Base-by-base conservation (phyloP, 352 stramenopile genomes). In the Pythium guiyangense region DNA sequence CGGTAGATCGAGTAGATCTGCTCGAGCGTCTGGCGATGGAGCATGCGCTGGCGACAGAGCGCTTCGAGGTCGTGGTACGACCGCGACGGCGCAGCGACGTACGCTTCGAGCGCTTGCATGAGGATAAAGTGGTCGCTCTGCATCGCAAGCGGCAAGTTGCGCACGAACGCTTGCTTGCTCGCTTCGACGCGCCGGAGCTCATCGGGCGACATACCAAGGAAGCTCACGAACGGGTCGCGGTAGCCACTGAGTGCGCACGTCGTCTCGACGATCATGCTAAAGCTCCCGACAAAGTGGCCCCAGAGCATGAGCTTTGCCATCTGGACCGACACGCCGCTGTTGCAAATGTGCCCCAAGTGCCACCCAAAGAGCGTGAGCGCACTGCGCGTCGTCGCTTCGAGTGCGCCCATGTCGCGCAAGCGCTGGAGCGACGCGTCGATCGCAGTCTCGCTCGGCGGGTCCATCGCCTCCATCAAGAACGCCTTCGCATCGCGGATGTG, bases 391-490 rank as follows among this genome's bases (percentile, higher is more conserved):
- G 20, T 52, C 52, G 20, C n/a, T n/a, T 70, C 69, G 11, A 94
- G 64, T 6, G 84, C 84, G 10, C 84, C 79, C 62, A 98, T 91
- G 35, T 84, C 73, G 48, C 80, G 65, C 20, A 98, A 67, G 2
- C 95, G 74, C 34, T 95, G 81, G 14, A 99, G 69, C 17, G 94
- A 92, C 47, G 88, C 91, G 52, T 96, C 79, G 39, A 99, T 94
- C 4, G 88, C 78, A 5, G 88, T 79, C n/a, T 90, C 77, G 12
- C 79, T 89, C 0, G 97, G 97, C 17, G 96, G 89, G 55, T 99
- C 87, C 54, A 99, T 88, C 11, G 94, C 96, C 29, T 96, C 77
- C 25, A 80, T 57, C 25, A 99, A 64, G 59, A 99, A 98, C 20
- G 73, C 67, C 57, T 88, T 88, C 15, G 75, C 73, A 45, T 86